Conservation (phyloP, 805 yeast species). For the Candida saitoana region DNA sequence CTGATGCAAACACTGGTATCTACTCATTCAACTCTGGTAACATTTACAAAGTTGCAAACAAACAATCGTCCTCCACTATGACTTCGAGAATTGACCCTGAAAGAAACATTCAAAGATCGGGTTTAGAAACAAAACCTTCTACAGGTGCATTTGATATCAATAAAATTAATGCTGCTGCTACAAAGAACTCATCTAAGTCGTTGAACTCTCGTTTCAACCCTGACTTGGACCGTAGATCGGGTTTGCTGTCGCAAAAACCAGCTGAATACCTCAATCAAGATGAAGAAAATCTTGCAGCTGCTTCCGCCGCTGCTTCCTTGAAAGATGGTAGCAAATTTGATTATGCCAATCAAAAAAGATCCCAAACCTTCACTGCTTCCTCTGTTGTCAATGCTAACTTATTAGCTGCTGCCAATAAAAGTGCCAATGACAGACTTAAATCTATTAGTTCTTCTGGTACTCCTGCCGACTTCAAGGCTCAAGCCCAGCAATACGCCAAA, state of each 20-base stretch:
- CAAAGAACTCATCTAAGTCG: constrained; percentile 35
- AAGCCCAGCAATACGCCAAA: constrained; percentile 58
- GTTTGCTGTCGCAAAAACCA: constrained; percentile 15
- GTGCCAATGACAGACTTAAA: constrained; percentile 41
- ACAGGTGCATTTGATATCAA: constrained; percentile 26
- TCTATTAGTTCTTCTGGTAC: constrained; percentile 24
- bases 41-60: constrained; percentile 30
- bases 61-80: constrained; percentile 43
- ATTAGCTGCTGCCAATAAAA: constrained; percentile 45
- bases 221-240: constrained; percentile 37
- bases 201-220: constrained; percentile 42
- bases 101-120: constrained; percentile 28
- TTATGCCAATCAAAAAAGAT: constrained; percentile 23
- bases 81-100: constrained; percentile 44
- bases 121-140: constrained; percentile 26
- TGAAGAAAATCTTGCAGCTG: constrained; percentile 44
- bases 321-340: constrained; percentile 22
- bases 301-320: constrained; percentile 58
- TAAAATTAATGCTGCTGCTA: constrained; percentile 33
- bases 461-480: constrained; percentile 34
- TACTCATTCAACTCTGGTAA: constrained; percentile 27
- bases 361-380: constrained; percentile 35
- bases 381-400: constrained; percentile 45
- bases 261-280: constrained; percentile 5
- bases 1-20: constrained; percentile 27